A percentile compares a stretch with the other conserved stretches of the same genome.
phyloP scores from a whole-genome alignment of 73 alveolate species.

The Halteria grandinella region DNA sequence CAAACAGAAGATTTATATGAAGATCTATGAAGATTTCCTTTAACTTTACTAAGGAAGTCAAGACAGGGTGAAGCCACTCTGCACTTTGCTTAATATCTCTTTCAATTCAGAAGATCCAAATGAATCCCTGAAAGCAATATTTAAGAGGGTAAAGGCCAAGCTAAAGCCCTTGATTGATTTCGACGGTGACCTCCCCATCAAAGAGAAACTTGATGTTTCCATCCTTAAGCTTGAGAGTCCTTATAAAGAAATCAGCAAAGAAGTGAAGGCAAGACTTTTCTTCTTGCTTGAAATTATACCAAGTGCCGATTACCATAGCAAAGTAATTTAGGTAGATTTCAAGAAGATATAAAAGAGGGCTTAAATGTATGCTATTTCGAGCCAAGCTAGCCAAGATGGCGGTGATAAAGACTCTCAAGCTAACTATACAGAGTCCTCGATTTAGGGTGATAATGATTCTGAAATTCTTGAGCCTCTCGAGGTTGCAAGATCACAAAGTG shows the following conservation, averaged over 20 bases:
- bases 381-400: background rate
- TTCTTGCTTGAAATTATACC: constrained; percentile 61
- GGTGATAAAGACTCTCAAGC: background rate
- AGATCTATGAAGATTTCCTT: constrained; percentile 53
- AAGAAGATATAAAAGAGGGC: background rate
- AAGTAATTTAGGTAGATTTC: constrained; percentile 25
- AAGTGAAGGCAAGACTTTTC: constrained; percentile 14
- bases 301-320: constrained; percentile 39
- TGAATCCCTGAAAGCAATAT: constrained; percentile 47
- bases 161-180: constrained; percentile 53
- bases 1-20: constrained; percentile 31
- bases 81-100: constrained; percentile 21
- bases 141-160: constrained; percentile 40
- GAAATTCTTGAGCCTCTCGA: constrained; percentile 40
- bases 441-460: constrained; percentile 45
- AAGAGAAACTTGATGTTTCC: constrained; percentile 13
- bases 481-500: constrained; percentile 54
- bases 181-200: constrained; percentile 41
- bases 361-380: background rate
- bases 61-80: constrained; percentile 55
- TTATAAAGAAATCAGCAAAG: constrained; percentile 45
- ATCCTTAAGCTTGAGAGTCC: constrained; percentile 44
- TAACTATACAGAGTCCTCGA: background rate
- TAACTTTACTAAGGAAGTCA: constrained; percentile 30
- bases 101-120: constrained; percentile 61